A percentile compares a stretch with the other conserved stretches of the same genome.
These are phyloP conservation scores for Tritrichomonas musculus DNA, from an alignment of 208 protist genomes.

Conservation along the genomic window DNA sequence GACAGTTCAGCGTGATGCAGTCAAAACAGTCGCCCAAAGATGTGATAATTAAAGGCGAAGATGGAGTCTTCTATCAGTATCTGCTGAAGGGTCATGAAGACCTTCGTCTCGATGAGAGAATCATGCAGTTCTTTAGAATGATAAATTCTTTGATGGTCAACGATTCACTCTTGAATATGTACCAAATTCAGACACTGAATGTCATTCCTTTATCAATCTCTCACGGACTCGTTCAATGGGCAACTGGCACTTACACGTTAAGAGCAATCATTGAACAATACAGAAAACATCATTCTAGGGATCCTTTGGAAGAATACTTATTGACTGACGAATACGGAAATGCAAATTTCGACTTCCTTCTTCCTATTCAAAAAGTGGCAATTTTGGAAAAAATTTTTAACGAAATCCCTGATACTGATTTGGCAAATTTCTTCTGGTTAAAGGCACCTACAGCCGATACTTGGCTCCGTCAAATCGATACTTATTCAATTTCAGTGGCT, in stretches of 20 bases:
- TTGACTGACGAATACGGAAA: not conserved
- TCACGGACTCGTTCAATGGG: conserved; percentile 23
- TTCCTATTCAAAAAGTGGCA: not conserved
- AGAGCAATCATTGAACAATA: not conserved
- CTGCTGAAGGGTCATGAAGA: conserved; percentile 12
- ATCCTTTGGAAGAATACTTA: not conserved
- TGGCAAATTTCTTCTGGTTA: not conserved
- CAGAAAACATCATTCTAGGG: not conserved
- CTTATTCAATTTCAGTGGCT: not conserved
- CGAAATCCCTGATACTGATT: not conserved
- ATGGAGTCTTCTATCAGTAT: conserved; percentile 31
- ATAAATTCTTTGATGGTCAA: not conserved
- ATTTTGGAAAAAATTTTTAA: not conserved
- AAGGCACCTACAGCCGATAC: not conserved
- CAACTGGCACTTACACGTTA: not conserved
- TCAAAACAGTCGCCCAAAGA: conserved; percentile 3
- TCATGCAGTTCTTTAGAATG: conserved; percentile 32
- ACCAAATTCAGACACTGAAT: not conserved
- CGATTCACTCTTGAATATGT: not conserved
- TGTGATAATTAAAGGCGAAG: not conserved
- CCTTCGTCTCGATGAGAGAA: conserved; percentile 13
- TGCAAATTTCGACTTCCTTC: not conserved
- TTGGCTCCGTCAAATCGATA: not conserved
- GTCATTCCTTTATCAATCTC: not conserved
- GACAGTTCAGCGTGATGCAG: not conserved